phyloP scores from a whole-genome alignment of 78 protist genomes.

The Dictyostelium firmibasis region DNA sequence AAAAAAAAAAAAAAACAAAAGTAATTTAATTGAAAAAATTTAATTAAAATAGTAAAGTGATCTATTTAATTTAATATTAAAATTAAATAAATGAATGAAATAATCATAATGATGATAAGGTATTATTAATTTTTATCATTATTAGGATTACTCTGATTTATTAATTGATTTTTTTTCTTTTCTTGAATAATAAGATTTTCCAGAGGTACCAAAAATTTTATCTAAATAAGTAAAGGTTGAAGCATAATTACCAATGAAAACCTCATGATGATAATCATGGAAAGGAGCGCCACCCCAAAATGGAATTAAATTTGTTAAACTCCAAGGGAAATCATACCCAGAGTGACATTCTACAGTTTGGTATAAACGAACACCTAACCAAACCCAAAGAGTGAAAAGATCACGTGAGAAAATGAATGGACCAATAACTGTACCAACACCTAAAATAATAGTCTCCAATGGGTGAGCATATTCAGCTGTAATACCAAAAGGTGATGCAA shows the following conservation, averaged over 20 bases:
- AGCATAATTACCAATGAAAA: slow-evolving; percentile 73
- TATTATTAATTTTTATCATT: too few relatives aligned
- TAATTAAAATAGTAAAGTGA: neutral
- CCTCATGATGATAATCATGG: slow-evolving; percentile 85
- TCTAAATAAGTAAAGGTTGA: slow-evolving; percentile 75
- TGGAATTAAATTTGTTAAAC: slow-evolving; percentile 56
- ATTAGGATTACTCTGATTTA: neutral
- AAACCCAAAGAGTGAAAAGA: slow-evolving; percentile 70
- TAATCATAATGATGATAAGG: neutral
- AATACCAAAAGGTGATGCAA: slow-evolving; percentile 75
- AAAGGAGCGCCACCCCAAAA: slow-evolving; percentile 85
- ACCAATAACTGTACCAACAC: slow-evolving; percentile 80
- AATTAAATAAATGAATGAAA: neutral
- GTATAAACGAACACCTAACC: slow-evolving; percentile 69
- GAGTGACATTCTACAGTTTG: slow-evolving; percentile 82
- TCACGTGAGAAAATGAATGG: slow-evolving; percentile 76
- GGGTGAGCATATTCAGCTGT: slow-evolving; percentile 85
- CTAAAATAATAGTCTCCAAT: slow-evolving; percentile 66
- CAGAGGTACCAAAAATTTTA: slow-evolving; percentile 59
- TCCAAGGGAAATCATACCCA: slow-evolving; percentile 84
- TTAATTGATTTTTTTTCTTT: neutral
- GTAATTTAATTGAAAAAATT: too few relatives aligned
- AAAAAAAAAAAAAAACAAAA: neutral
- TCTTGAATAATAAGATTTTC: slow-evolving; percentile 15
- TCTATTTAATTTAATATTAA: neutral